These are phyloP conservation scores for Glycine tomentella DNA, from an alignment of 306 rosid species.

Conservation along the genomic window DNA sequence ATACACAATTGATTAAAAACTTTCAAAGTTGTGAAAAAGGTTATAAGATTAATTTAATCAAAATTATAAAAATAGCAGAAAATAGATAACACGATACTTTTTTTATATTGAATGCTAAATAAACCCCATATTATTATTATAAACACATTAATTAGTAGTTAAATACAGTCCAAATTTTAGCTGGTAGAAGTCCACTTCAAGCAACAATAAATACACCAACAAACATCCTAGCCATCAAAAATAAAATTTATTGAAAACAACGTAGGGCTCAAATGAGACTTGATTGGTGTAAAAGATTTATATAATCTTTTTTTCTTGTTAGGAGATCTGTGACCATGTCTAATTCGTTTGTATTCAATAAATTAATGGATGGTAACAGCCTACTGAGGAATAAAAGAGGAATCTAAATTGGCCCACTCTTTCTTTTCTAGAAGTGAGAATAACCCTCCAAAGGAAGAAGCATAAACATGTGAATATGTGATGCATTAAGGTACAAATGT, in stretches of 20 bases:
- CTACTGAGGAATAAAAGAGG: conserved; percentile 33
- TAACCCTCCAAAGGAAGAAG: conserved; percentile 20
- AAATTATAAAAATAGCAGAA: background rate
- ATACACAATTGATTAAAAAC: background rate
- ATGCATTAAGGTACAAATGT: conserved; percentile 6
- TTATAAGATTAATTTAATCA: background rate
- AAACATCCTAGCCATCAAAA: conserved; percentile 6
- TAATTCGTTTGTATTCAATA: conserved; percentile 33
- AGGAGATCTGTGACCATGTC: conserved; percentile 26
- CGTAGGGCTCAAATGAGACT: background rate
- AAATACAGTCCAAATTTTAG: conserved; percentile 19
- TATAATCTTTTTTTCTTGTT: background rate
- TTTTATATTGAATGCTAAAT: background rate
- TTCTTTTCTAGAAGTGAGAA: conserved; percentile 3
- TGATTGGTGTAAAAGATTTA: background rate
- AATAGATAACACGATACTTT: background rate
- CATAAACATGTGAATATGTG: conserved; percentile 40
- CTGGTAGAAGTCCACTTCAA: conserved; percentile 30
- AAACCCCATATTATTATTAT: conserved; percentile 7
- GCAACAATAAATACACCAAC: conserved; percentile 40
- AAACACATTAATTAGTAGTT: conserved; percentile 10
- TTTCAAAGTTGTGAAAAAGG: background rate
- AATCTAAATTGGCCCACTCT: conserved; percentile 44
- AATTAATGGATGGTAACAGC: conserved; percentile 27
- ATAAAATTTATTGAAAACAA: background rate